Percentiles rank a stretch among this genome's conserved stretches.
phyloP scores from a whole-genome alignment of 257 asterid species.

The Solanum boliviense region DNA sequence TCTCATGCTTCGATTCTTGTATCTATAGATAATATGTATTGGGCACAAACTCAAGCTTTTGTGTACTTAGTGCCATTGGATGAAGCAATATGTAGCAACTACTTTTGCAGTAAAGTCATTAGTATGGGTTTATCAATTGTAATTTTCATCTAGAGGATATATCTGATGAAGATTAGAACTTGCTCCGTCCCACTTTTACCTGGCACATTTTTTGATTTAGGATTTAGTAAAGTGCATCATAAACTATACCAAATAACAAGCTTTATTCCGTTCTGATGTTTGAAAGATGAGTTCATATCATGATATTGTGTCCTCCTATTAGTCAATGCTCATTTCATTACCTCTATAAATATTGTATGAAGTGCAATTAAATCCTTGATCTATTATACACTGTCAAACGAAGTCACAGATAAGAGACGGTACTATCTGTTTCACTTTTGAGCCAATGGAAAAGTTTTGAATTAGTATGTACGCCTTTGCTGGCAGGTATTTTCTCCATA shows the following conservation, averaged over 20 bases:
- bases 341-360: neutral
- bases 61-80: neutral
- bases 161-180: neutral
- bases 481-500: slow-evolving; percentile 73
- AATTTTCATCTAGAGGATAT: neutral
- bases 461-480: slow-evolving; percentile 15
- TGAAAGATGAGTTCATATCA: neutral
- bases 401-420: neutral
- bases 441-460: neutral
- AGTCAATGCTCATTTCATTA: neutral
- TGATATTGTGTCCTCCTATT: neutral
- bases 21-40: neutral
- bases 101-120: neutral
- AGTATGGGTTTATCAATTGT: neutral
- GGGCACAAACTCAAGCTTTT: neutral
- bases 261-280: neutral
- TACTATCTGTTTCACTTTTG: neutral
- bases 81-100: neutral
- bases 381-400: neutral
- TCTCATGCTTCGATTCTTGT: neutral
- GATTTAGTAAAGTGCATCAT: neutral
- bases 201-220: neutral
- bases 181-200: neutral
- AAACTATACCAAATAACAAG: neutral
- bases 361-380: neutral